Evolutionary conservation across 306 rosid species (phyloP).

Genomic region (Quercus ilex): DNA sequence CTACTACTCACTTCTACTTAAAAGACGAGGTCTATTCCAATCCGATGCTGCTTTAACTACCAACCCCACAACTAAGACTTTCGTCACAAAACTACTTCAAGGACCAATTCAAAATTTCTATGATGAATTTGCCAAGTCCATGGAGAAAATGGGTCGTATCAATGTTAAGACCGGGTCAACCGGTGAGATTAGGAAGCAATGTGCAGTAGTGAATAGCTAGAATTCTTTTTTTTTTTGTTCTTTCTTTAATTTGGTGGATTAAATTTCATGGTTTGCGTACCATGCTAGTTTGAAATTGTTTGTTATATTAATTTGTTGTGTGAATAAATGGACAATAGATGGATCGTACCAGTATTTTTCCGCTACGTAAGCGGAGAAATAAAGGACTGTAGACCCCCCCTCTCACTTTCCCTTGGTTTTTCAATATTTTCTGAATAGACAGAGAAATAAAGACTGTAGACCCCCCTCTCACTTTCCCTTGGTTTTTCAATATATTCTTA

Average conservation of each 20-base stretch:
- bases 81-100: conserved; percentile 40
- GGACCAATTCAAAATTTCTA: conserved; percentile 55
- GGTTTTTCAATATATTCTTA: too few species aligned
- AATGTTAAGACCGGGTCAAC: conserved; percentile 66
- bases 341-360: background rate
- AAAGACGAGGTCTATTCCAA: conserved; percentile 69
- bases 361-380: background rate
- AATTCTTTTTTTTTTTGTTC: background rate
- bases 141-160: conserved; percentile 77
- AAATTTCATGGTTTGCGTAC: background rate
- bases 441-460: background rate
- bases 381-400: background rate
- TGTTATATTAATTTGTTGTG: background rate
- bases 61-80: conserved; percentile 42
- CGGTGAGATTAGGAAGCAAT: conserved; percentile 81
- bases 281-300: background rate
- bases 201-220: conserved; percentile 63
- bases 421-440: background rate
- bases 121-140: conserved; percentile 53
- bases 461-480: too few species aligned
- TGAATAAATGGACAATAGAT: background rate
- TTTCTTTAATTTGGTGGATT: background rate
- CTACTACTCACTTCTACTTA: conserved; percentile 52
- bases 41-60: conserved; percentile 74
- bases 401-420: background rate